Evolutionary conservation across 257 asterid species (phyloP), one percentile per base, ranked within the genome.

Genomic region (Eustoma russellianum): DNA sequence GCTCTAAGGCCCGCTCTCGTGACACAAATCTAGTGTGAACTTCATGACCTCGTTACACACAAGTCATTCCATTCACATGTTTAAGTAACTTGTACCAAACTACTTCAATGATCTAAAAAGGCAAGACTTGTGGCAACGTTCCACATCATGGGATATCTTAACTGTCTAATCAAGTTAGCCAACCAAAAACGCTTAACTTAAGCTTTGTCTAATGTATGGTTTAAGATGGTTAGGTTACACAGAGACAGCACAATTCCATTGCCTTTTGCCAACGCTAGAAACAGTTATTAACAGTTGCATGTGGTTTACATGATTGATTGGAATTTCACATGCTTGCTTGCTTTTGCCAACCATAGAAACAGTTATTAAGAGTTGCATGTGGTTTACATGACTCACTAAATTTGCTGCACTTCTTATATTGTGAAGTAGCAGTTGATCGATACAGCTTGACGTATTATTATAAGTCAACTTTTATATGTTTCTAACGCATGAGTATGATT

Each of bases 241-340:
- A 45, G n/a, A 38, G 64, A 67, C 14, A 61, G 56, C 55, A 61
- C 57, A 61, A 50, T 51, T 52, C 62, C 60, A 55, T 35, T 54
- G 64, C 38, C 28, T 33, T n/a, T 57, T 28, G 60, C 43, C 63
- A 62, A 15, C 48, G 38, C 44, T 61, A 57, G 61, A n/a, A 52
- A 53, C 35, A 35, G 64, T 53, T 58, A 64, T 53, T 64, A 64
- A 72, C 68, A 72, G 17, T 40, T 43, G 74, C 77, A 74, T 70
- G 80, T 70, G 80, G 71, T 62, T 70, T 67, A 65, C 73, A 75
- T 81, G 68, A 52, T 51, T 72, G 72, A 59, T 68, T 63, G 75
- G 78, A 64, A 60, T 46, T 66, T 68, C 88, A 72, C 82, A 75
- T 77, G 85, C 70, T 43, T 10, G 44, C 67, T 35, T 68, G 67